Evolutionary conservation across 129 eudicot species (phyloP).

Genomic region (Flaveria bidentis): DNA sequence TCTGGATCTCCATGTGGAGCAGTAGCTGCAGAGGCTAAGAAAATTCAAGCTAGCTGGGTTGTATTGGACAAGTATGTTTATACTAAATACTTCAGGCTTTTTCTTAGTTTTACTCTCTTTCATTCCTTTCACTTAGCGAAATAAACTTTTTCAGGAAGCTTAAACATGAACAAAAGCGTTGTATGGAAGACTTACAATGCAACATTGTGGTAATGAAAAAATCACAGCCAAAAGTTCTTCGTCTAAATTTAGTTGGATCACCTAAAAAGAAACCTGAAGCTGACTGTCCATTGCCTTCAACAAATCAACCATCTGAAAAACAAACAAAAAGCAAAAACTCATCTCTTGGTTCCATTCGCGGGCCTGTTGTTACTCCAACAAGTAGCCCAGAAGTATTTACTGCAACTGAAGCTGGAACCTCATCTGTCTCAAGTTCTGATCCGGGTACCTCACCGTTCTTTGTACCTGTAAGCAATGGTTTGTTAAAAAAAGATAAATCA

Average conservation of each 20-base stretch:
- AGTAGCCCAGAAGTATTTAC: conserved; percentile 94
- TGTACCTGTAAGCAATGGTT: conserved; percentile 34
- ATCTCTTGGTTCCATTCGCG: conserved; percentile 49
- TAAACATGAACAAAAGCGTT: conserved; percentile 73
- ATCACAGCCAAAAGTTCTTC: conserved; percentile 87
- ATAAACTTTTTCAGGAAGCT: conserved; percentile 58
- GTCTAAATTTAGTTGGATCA: conserved; percentile 77
- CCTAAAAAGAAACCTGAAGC: conserved; percentile 55
- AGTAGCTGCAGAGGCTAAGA: conserved; percentile 92
- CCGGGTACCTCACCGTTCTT: conserved; percentile 93
- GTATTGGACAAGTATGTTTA: conserved; percentile 78
- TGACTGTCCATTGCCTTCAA: conserved; percentile 30
- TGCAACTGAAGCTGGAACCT: conserved; percentile 92
- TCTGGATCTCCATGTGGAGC: conserved; percentile 80
- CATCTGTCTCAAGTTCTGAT: conserved; percentile 97
- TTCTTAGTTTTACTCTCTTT: not conserved
- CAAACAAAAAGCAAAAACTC: conserved; percentile 44
- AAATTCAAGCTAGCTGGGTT: conserved; percentile 84
- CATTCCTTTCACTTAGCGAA: not conserved
- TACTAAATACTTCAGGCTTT: not conserved
- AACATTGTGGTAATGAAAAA: conserved; percentile 90
- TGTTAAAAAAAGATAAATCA: conserved; percentile 43
- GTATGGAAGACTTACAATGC: conserved; percentile 98
- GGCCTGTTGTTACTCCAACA: conserved; percentile 78
- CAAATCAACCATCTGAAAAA: conserved; percentile 42